These are phyloP conservation scores for Auxenochlorella protothecoides DNA, from an alignment of 139 green algal genomes.

Conservation along the genomic window DNA sequence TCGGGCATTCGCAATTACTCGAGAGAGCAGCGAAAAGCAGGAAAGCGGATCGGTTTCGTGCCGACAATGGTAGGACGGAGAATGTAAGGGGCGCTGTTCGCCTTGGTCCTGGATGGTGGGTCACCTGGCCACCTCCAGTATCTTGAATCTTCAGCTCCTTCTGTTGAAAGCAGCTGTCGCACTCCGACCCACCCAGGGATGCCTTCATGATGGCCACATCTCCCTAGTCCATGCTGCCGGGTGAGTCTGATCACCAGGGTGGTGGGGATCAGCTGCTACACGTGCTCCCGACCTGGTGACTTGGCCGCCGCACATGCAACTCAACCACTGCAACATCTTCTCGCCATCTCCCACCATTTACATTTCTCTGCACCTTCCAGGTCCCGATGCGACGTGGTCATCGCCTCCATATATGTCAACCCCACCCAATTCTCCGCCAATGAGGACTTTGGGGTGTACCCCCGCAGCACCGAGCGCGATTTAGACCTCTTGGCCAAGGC, in stretches of 20 bases:
- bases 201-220: conserved; percentile 89
- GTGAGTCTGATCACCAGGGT: conserved; percentile 18
- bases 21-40: conserved; percentile 38
- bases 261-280: not conserved
- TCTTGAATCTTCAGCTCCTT: not conserved
- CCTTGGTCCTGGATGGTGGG: too few species aligned
- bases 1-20: conserved; percentile 59
- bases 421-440: conserved; percentile 74
- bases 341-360: not conserved
- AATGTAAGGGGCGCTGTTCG: not conserved
- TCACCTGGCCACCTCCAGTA: too few species aligned
- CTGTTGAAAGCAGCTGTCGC: not conserved
- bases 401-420: conserved; percentile 97
- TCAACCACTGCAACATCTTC: not conserved
- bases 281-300: too few species aligned
- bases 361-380: conserved; percentile 26
- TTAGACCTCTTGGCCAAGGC: conserved; percentile 49
- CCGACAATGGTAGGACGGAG: conserved; percentile 81
- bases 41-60: conserved; percentile 74
- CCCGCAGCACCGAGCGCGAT: conserved; percentile 62
- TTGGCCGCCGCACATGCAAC: too few species aligned
- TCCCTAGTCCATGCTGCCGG: conserved; percentile 65
- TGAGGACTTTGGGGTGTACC: conserved; percentile 96
- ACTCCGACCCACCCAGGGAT: conserved; percentile 51
- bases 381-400: conserved; percentile 64